Base-by-base conservation (phyloP, 1,284 basidiomycete genomes). In the Ceratobasidium sp. region DNA sequence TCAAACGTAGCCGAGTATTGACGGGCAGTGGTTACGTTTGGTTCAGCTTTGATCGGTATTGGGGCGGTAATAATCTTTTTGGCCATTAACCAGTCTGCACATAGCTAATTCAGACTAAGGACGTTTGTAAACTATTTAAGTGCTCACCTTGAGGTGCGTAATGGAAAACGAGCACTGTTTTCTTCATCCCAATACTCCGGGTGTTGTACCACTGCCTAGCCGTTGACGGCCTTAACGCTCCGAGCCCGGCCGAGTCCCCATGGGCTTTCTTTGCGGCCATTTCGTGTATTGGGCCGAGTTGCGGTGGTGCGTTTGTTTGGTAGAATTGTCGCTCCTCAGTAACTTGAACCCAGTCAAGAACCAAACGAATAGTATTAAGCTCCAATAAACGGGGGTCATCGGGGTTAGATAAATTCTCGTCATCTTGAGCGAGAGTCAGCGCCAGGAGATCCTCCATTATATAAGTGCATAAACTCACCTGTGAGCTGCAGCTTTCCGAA, bases 41-140 rank as follows among this genome's bases (percentile, higher is more conserved):
- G 67, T 22, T 60, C 53, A n/a, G 47, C 6, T 36, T 71, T 71
- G 31, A 71, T 56, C 15, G 47, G 59, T 14, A 71, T 11, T 27
- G 67, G 67, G 22, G 54, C 67, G 24, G 36, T 48, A n/a, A 71
- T 71, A 45, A 71, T 71, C 56, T 71, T 71, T 29, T 71, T 71
- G 17, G 67, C 67, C 27, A 71, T 8, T 22, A 71, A 24, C 67
- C 67, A 71, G 48, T 71, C 67, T 71, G 27, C n/a, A 8, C 14
- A 29, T 15, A 2, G 41, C 7, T 17, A 15, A 57, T 53, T 57
- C 11, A 41, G 36, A 41, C 27, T 24, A 11, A 19, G 14, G n/a
- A n/a, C n/a, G 45, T 41, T 51, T 22, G 11, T 41, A 11, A 11
- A 44, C 2, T 17, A 47, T 22, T n/a, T 17, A 24, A 36, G n/a